Base-by-base conservation (phyloP, 2,329 filamentous ascomycete species). In the Penicillium sp. region DNA sequence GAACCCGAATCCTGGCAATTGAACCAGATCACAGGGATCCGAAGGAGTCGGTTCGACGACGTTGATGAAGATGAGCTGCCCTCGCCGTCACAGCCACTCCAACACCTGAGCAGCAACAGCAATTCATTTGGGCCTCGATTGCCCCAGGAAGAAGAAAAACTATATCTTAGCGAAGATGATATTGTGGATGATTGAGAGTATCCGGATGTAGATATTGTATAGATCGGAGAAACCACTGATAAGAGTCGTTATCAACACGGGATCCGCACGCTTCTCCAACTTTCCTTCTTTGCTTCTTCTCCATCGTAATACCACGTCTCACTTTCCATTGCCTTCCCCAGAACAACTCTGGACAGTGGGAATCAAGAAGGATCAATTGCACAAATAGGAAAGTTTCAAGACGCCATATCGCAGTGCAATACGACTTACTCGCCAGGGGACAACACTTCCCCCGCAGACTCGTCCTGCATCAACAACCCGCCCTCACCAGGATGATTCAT, bases 91-190 rank as follows among this genome's bases (percentile, higher is more conserved):
- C 37, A 25, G 12, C 26, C 26, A 25, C n/a, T 8, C 3, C n/a
- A 11, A 8, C 23, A n/a, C n/a, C n/a, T n/a, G n/a, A n/a, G n/a
- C n/a, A n/a, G n/a, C n/a, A 26, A 56, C 50, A 52, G 59, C 53
- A 54, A 60, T 47, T 51, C 66, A 51, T 58, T 65, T 60, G 64
- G 49, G 57, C 63, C 44, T 29, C 57, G 41, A 23, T 54, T 56
- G 22, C 54, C 66, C 2, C 71, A 82, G 59, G 76, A 80, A 41
- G 81, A 85, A 58, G 84, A 86, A 70, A 89, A 87, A 65, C 74
- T 92, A 60, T 83, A 90, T 43, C 75, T 93, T 40, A 90, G 87
- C 63, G 90, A 94, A 67, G 90, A 94, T 74, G 90, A 94, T 77
- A 93, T 94, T 69, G 89, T 92, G 71, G 89, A 92, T 65, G 77